Base-by-base conservation (phyloP, 306 rosid genomes). In the Prunus mume region DNA sequence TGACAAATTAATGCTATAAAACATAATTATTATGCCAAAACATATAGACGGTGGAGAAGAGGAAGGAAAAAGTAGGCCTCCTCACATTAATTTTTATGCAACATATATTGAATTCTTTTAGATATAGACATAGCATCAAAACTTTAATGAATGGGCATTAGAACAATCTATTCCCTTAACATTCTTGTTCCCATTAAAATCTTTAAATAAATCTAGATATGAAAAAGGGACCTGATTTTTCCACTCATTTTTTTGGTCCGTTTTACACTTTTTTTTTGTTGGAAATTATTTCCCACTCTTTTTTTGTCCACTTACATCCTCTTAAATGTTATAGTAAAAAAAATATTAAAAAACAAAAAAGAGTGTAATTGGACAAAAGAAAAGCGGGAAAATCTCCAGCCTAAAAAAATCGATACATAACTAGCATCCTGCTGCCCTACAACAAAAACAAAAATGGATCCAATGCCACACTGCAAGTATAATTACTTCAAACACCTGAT, bases 341-440 rank as follows among this genome's bases (percentile, higher is more conserved):
- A 30, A 30, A 30, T 30, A 30, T 28, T 6, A 5, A 34, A 34
- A 34, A 5, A 34, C 0, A 34, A 34, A 34, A 5, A 0, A 0
- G 0, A 5, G 41, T 34, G 2, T 34, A 34, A 34, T 2, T 6
- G 7, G 41, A 34, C 2, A 34, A 34, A 34, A 34, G 0, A 0
- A 6, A 5, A 5, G 8, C 0, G 8, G 0, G 0, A 34, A 34
- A 34, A 34, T 9, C 14, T 0, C 14, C 14, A 0, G 0, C 6
- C 3, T 0, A 47, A 8, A 47, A 47, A 47, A 47, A 47, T 10
- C 4, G 51, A 47, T 47, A 47, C 51, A 12, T 13, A 55, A 55
- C 61, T 55, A 51, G 10, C 61, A 56, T 56, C 62, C 14, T 56
- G 13, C 24, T 24, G 32, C 24, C 32, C 32, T 22, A 47, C 17